phyloP scores from a whole-genome alignment of 805 yeast genomes.

The Pichia gijzeniarum region DNA sequence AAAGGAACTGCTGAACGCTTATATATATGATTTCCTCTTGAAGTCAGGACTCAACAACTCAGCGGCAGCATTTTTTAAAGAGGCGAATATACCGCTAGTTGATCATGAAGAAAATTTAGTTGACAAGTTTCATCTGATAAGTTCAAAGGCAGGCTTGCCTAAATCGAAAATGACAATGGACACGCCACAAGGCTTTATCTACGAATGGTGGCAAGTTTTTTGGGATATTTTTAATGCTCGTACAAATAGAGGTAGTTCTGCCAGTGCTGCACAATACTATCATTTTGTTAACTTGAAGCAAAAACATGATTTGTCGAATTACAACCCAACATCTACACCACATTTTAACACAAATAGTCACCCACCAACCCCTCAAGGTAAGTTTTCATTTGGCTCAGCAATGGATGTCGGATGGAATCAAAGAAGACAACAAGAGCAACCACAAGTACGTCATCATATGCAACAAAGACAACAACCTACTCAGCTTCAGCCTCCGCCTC shows the following conservation, averaged over 20 bases:
- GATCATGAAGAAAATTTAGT: conserved; percentile 24
- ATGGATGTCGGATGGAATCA: conserved; percentile 3
- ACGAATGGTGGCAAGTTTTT: conserved; percentile 95
- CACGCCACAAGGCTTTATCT: conserved; percentile 80
- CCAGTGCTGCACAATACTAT: conserved; percentile 63
- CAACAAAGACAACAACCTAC: neutral
- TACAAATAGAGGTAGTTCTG: conserved; percentile 56
- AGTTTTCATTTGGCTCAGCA: neutral
- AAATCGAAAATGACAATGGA: conserved; percentile 55
- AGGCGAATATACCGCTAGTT: conserved; percentile 59
- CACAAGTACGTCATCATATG: conserved; percentile 5
- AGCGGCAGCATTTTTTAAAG: conserved; percentile 67
- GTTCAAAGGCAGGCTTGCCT: conserved; percentile 34
- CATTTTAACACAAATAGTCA: too few species aligned
- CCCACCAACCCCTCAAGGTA: too few species aligned
- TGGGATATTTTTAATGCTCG: conserved; percentile 91
- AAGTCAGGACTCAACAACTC: conserved; percentile 68
- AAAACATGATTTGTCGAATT: conserved; percentile 43
- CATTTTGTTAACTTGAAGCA: conserved; percentile 56
- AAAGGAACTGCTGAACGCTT: conserved; percentile 66
- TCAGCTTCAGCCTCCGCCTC: conserved; percentile 2
- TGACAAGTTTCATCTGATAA: conserved; percentile 4
- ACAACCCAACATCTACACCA: conserved; percentile 15
- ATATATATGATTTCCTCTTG: conserved; percentile 76
- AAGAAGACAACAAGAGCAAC: conserved; percentile 9